phyloP scores from a whole-genome alignment of 2,329 filamentous ascomycete species.

The Phialophora macrospora region DNA sequence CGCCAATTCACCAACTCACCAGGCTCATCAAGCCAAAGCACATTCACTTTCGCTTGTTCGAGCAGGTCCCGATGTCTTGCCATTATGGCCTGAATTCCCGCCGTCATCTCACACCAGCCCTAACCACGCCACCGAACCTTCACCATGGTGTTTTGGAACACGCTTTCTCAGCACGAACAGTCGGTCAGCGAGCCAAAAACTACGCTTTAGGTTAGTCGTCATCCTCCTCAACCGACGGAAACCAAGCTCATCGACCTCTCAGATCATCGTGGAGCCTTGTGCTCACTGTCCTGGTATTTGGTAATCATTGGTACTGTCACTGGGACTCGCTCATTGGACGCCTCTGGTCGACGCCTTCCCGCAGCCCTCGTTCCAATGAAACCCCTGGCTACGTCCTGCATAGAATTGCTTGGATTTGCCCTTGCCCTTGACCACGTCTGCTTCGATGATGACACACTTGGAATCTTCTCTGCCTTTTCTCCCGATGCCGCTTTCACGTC shows the following conservation, averaged over 20 bases:
- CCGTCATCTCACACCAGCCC: too few species aligned
- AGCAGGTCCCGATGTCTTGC: too few species aligned
- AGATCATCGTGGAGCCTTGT: conserved; percentile 9
- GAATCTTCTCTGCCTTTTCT: background rate
- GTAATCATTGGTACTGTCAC: background rate
- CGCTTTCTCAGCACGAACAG: conserved; percentile 1
- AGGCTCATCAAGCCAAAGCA: background rate
- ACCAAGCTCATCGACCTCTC: conserved; percentile 2
- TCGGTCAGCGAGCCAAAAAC: conserved; percentile 3
- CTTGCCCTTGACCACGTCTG: background rate
- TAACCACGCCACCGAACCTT: background rate
- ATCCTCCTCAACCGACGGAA: background rate
- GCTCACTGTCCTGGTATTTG: background rate
- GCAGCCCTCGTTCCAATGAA: conserved; percentile 4
- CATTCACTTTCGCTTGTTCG: background rate
- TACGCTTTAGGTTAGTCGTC: conserved; percentile 3
- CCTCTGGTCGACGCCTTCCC: background rate
- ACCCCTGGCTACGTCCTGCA: conserved; percentile 1
- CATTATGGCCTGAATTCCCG: too few species aligned
- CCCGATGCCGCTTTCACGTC: conserved; percentile 7
- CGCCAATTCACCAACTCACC: background rate
- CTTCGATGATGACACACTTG: background rate
- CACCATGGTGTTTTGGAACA: background rate
- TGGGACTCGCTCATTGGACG: background rate
- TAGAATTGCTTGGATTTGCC: conserved; percentile 5